Evolutionary conservation across 148 eudicot genomes (phyloP).

Genomic region (Rhododendron henanense): DNA sequence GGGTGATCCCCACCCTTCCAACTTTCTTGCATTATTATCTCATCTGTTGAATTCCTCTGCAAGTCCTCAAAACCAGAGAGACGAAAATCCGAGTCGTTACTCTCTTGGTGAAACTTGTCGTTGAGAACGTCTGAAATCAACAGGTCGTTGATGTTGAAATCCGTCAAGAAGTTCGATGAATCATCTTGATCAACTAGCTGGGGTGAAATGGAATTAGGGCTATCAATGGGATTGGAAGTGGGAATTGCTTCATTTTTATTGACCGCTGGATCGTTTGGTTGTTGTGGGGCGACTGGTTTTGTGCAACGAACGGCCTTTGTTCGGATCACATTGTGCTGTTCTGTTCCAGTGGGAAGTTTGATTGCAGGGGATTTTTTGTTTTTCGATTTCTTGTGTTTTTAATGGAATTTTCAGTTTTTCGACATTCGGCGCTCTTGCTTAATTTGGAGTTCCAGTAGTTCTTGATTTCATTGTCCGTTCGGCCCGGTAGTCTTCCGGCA

Average conservation of each 20-base stretch:
- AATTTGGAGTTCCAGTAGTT: conserved; percentile 27
- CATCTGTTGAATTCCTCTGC: not conserved
- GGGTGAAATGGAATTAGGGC: not conserved
- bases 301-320: conserved; percentile 12
- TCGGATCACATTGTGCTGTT: not conserved
- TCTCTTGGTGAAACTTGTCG: not conserved
- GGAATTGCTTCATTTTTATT: not conserved
- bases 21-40: not conserved
- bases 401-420: not conserved
- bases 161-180: not conserved
- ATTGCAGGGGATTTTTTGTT: not conserved
- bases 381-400: not conserved
- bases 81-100: not conserved
- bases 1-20: not conserved
- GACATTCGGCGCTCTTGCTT: conserved; percentile 10
- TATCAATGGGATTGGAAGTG: not conserved
- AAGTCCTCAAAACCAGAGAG: not conserved
- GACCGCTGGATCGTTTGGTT: not conserved
- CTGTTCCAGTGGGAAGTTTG: not conserved
- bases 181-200: not conserved
- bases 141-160: not conserved
- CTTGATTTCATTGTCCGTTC: conserved; percentile 34
- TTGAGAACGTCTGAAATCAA: not conserved
- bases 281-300: not conserved
- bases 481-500: conserved; percentile 27